Evolutionary conservation across 371 early-diverging fungal species (phyloP), one percentile per base, ranked within the genome.

Genomic region (Coemansia sp.): DNA sequence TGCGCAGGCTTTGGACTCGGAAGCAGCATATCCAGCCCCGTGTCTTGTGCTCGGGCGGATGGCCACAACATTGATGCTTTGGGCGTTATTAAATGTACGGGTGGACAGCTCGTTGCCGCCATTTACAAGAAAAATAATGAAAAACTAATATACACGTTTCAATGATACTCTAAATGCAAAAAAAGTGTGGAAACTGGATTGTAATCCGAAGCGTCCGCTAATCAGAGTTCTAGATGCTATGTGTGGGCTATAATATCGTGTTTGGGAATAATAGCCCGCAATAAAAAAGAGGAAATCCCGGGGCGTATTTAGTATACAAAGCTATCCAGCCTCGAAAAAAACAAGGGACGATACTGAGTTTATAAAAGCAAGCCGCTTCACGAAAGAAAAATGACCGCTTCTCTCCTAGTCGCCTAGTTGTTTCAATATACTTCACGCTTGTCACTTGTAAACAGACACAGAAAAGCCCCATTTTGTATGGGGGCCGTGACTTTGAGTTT

Each of bases 391-490:
- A 37, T 37, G 37, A 37, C 37, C 37, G 37, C 3, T 37, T 37
- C 37, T 37, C 37, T 37, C 37, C 37, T 9, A 37, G 11, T 44
- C 44, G 7, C 44, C 44, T 7, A 44, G n/a, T 44, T 44, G 5
- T 44, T 44, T 44, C n/a, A 44, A n/a, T n/a, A 44, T 12, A n/a
- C n/a, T 44, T 44, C n/a, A 7, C 12, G 44, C 44, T 44, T 44
- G 44, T 37, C 44, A 44, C 44, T 44, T 44, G 44, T 44, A 44
- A 44, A 44, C 44, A 44, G 44, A 44, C 44, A 44, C n/a, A n/a
- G 44, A 44, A 14, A 44, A 44, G 44, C 37, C 37, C 37, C 37
- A 37, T 37, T 37, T 37, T 37, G 37, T 37, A 37, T 37, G 37
- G 25, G 37, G 37, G 37, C 37, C 37, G 3, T 37, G 37, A 37